A percentile compares a stretch with the other conserved stretches of the same genome.
Conservation (phyloP, 495 filamentous ascomycete genomes). For the Penicillium ucsense region DNA sequence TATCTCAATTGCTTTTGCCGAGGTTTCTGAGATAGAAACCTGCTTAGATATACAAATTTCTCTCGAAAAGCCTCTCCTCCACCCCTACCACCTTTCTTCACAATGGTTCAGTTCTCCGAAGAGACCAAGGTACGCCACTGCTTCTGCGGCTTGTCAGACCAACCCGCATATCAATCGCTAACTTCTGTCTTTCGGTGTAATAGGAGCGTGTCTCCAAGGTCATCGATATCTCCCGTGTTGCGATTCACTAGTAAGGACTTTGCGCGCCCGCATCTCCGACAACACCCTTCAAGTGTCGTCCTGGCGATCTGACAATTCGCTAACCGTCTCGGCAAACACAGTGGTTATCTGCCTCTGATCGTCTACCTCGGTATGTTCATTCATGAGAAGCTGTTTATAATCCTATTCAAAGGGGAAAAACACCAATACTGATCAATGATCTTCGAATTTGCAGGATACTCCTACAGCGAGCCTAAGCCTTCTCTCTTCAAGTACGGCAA, state of each 20-base stretch:
- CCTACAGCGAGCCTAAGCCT: slow-evolving; percentile 82
- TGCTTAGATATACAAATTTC: neutral
- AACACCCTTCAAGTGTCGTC: neutral
- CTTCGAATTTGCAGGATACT: slow-evolving; percentile 57
- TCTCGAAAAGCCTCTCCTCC: neutral
- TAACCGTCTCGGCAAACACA: slow-evolving; percentile 33
- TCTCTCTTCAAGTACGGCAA: slow-evolving; percentile 72
- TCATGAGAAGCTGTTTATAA: neutral
- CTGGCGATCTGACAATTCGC: slow-evolving; percentile 3
- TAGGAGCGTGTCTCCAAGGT: slow-evolving; percentile 94
- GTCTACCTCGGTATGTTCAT: slow-evolving; percentile 80
- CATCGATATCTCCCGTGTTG: slow-evolving; percentile 86
- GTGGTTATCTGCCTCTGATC: slow-evolving; percentile 93
- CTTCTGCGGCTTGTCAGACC: too few relatives aligned
- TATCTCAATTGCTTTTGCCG: neutral
- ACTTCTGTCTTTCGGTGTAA: slow-evolving; percentile 7
- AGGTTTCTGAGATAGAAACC: neutral
- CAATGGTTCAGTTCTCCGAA: slow-evolving; percentile 85
- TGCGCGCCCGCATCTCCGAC: neutral
- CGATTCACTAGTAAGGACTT: slow-evolving; percentile 79
- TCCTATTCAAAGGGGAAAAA: neutral
- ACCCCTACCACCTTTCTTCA: slow-evolving; percentile 12
- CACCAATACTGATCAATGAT: neutral
- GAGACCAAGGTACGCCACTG: slow-evolving; percentile 71
- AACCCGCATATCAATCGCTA: too few relatives aligned